Conservation (phyloP, 2,329 filamentous ascomycete genomes). For the Fusarium annulatum region DNA sequence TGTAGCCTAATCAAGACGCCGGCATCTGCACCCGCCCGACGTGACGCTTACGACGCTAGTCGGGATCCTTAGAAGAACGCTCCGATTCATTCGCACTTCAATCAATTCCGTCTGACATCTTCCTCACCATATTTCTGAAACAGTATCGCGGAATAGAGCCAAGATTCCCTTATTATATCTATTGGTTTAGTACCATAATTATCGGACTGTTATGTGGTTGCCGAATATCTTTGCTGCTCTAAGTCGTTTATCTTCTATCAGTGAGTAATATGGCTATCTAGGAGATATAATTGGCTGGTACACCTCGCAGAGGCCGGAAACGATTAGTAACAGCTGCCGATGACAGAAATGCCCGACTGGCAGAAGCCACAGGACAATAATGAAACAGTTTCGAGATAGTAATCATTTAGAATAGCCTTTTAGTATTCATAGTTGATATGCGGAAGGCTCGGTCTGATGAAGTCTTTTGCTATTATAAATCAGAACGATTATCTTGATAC, state of each 20-base stretch:
- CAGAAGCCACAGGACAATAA: neutral
- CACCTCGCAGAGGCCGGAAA: rapidly evolving
- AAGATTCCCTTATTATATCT: too few species aligned
- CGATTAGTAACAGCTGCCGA: neutral
- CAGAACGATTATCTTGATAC: too few species aligned
- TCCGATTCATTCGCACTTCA: neutral
- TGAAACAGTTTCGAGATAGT: rapidly evolving
- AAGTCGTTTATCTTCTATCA: rapidly evolving
- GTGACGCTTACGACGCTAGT: neutral
- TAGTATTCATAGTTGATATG: rapidly evolving
- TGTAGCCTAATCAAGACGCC: neutral
- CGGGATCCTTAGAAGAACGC: neutral
- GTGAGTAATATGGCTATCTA: rapidly evolving
- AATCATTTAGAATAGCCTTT: rapidly evolving
- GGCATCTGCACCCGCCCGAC: neutral
- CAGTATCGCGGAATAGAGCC: too few species aligned
- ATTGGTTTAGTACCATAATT: too few species aligned
- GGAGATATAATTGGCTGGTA: neutral
- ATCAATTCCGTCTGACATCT: neutral
- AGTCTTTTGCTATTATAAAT: neutral
- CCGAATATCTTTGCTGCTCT: neutral
- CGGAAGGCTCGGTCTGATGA: rapidly evolving
- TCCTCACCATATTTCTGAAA: rapidly evolving
- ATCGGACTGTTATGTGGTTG: rapidly evolving
- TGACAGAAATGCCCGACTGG: neutral